Conservation (phyloP, 2,329 filamentous ascomycete species). For the Cladosporium sp. region DNA sequence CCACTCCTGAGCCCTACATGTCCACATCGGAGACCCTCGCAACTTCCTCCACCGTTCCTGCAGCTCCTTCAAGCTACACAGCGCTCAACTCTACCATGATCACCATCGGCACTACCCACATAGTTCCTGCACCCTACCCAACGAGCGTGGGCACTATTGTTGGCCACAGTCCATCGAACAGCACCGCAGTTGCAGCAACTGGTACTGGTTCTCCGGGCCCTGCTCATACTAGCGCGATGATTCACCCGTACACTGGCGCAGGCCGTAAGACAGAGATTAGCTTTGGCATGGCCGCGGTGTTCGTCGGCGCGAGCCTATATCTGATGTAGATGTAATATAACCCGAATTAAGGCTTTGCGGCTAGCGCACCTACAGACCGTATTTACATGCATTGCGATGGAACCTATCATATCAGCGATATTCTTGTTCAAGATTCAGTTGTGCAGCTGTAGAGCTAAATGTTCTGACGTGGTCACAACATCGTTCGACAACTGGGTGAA, state of each 20-base stretch:
- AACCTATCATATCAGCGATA: no score
- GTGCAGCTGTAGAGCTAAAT: no score
- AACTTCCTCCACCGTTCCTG: neutral
- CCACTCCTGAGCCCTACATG: constrained; percentile 1
- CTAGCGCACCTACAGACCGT: neutral
- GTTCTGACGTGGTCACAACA: no score
- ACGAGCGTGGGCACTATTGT: neutral
- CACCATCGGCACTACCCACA: neutral
- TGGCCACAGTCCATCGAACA: neutral
- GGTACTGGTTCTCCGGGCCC: neutral
- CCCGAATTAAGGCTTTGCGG: neutral
- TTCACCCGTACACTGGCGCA: constrained; percentile 9
- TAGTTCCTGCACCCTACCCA: neutral
- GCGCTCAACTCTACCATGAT: neutral
- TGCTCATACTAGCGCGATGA: neutral
- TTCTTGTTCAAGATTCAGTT: no score
- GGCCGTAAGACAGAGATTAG: neutral
- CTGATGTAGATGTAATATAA: constrained; percentile 7
- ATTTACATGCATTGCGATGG: no score
- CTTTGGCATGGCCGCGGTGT: neutral
- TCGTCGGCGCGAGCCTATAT: neutral
- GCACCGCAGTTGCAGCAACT: neutral
- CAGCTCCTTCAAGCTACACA: neutral
- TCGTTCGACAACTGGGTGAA: no score
- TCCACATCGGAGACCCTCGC: neutral